Evolutionary conservation across 192 early-diverging fungal genomes (phyloP), one percentile per base, ranked within the genome.

Genomic region (Chytriomyces sp.): DNA sequence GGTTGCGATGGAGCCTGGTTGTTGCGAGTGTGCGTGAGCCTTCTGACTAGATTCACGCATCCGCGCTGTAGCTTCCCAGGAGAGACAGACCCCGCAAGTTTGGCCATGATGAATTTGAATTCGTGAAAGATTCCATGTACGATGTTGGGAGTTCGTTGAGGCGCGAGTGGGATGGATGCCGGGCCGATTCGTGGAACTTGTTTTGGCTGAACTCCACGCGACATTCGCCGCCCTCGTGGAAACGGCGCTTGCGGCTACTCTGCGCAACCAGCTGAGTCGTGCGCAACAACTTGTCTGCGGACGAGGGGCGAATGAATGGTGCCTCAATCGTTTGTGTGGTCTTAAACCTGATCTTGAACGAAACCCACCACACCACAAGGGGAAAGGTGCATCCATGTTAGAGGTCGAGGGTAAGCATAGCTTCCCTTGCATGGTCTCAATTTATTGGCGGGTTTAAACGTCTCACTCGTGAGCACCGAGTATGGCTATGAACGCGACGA

Each of bases 1-100:
- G 40, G 93, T 92, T 40, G 93, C 82, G 93, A 96, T 98, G 2
- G 94, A 93, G 53, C 96, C 96, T 98, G 84, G 32, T 28, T 19
- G 6, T 17, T 38, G 10, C 30, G 5, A 58, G 22, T 28, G 12
- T 14, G 30, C 12, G 22, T 28, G 17, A 58, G 26, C 25, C 59
- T 61, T 0, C 54, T 56, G 54, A 6, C 30, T n/a, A n/a, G 8
- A 12, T 12, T 12, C n/a, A 26, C 10, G n/a, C 10, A 49, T 10
- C 44, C 44, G 44, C n/a, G 12, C 44, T 49, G n/a, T n/a, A 49
- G 10, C 44, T 14, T 14, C 44, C 22, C 17, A 49, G 22, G 52
- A 22, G 17, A 39, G 52, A 59, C 52, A 10, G 38, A 70, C 68
- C 68, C 31, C 68, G 68, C n/a, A 70, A 39, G 56, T 59, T 70